Evolutionary conservation across 805 yeast species (phyloP), one percentile per base, ranked within the genome.

Genomic region (Kluyveromyces dobzhanskii): DNA sequence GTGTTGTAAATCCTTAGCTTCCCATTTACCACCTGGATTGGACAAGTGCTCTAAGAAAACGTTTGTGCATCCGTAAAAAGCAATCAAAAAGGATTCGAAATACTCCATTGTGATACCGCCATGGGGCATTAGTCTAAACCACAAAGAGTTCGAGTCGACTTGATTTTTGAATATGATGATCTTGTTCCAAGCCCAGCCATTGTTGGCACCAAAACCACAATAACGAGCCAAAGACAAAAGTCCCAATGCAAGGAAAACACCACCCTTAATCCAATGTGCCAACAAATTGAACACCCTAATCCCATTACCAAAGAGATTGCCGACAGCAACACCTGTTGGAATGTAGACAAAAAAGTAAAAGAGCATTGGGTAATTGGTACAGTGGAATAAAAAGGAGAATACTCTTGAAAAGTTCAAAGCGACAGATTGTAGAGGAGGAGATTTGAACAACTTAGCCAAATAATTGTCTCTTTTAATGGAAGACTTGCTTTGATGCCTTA

Each of bases 211-310:
- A 10, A 80, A 84, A 3, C 98, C 98, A 51, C 86, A 77, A 60
- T 84, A 88, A 50, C 97, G 76, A 1, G 87, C 83, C 29, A 92
- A 67, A n/a, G 94, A 73, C 4, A 87, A 56, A 6, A 88, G 44
- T 16, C 98, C 98, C 29, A 83, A 64, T 4, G 69, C 46, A 42
- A 86, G 70, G 56, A 90, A 90, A 2, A 90, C 92, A 18, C 90
- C 92, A 44, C 98, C 98, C 61, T 90, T 90, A 59, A 90, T 90
- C 71, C 86, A 85, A 62, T 90, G 98, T 1, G 98, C 98, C 41
- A 90, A 69, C 38, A 90, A 61, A 50, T 85, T 86, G 65, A 85
- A 90, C 11, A 88, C 80, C 16, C 67, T 66, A 12, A 29, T 31
- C 3, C 77, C 88, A 59, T 74, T 63, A 29, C 95, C 97, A 51